Base-by-base conservation (phyloP, 1,284 basidiomycete species). In the Pyrrhoderma noxium region DNA sequence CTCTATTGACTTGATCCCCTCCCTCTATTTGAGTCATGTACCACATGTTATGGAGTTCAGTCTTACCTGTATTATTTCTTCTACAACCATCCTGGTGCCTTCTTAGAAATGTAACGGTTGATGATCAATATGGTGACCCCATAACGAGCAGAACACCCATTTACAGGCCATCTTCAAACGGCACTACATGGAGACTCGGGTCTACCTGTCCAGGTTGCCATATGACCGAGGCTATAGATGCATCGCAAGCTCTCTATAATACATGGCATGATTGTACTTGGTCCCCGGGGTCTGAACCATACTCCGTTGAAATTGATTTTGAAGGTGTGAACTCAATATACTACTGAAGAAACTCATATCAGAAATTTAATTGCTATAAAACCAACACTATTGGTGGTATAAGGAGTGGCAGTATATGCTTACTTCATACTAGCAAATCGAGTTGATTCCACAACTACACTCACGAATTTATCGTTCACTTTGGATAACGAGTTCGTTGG, bases 51-150 rank as follows among this genome's bases (percentile, higher is more conserved):
- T n/a, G n/a, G n/a, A n/a, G n/a, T n/a, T n/a, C n/a, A n/a, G n/a
- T n/a, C n/a, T n/a, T 40, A 16, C 21, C 21, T n/a, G 4, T 40
- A 7, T 14, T 40, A 14, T 14, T 18, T 40, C 38, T 40, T 22
- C n/a, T 16, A 16, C n/a, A 22, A 8, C 5, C 7, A 7, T 4
- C 43, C 21, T 45, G 16, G 16, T 31, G 18, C n/a, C n/a, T 18
- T 27, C 43, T 18, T 4, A 19, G 43, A 22, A 60, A 62, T 36
- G 45, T 54, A 19, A 61, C 61, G 5, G 58, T 62, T 27, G 61
- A 62, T 38, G 61, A 62, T 43, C 31, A 60, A 16, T 25, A 42
- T 2, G 60, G 57, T 4, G 57, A 59, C 37, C 52, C 48, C 11
- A 39, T 53, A 1, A 53, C 58, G 1, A 57, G 56, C 5, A 2